Evolutionary conservation across 1,284 basidiomycete genomes (phyloP), one percentile per base, ranked within the genome.

Genomic region (Apiotrichum porosum): DNA sequence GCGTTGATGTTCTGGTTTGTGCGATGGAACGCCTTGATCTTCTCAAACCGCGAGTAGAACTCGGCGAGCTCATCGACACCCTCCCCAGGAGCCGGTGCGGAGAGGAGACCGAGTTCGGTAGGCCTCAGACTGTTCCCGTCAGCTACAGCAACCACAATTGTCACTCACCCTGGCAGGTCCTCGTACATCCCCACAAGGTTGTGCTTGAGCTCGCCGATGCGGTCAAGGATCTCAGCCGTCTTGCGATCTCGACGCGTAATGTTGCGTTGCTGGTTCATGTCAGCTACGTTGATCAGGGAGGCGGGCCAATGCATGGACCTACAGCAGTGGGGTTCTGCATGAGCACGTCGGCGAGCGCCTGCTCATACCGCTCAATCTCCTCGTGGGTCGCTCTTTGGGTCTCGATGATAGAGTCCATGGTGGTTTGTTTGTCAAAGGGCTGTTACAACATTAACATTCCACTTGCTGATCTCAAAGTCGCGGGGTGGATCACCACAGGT

Each of bases 21-120:
- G 71, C 81, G 80, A 79, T 97, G 86, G 79, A 97, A 91, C 66
- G 94, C 91, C 76, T 92, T 89, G 71, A 98, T 83, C 79, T 86
- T 88, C 66, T 83, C 84, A 75, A 98, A 84, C 70, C 94, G 84
- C 65, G 82, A 77, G 76, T 99, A 98, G 78, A 98, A 99, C 71
- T 93, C 88, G 39, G 83, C 82, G 41, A 97, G 78, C 70, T 95
- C 88, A 65, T 83, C 83, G 52, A 72, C 45, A 23, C 71, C 61
- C 79, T 80, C 44, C 49, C 72, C 47, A 18, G 69, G 54, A 15
- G 77, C 63, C 19, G 71, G 65, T 73, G 79, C 58, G 74, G 78
- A 75, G 42, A 73, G 47, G 35, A 68, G 39, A 54, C 64, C 43
- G 49, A 76, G 44, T 62, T 76, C 68, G 45, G 63, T 44, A 18